Base-by-base conservation (phyloP, 73 alveolate species). In the Tetrahymena malaccensis region DNA sequence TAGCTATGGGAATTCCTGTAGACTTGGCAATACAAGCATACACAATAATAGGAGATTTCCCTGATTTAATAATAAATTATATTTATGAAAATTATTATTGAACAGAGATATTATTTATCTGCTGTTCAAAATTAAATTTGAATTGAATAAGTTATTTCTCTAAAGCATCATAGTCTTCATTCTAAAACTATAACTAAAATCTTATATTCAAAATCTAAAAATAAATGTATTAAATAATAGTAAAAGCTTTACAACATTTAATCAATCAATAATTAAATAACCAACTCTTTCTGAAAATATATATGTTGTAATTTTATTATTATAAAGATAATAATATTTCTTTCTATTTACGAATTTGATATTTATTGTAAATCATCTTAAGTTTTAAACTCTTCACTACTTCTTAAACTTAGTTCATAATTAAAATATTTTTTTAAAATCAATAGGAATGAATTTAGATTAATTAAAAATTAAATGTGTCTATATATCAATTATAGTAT, bases 21-120 rank as follows among this genome's bases (percentile, higher is more conserved):
- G 99, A 98, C 94, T 98, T 97, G 94, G 99, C 99, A 22, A 89
- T 98, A 17, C 98, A 97, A 96, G 99, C 99, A 15, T 97, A 95
- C 85, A 95, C 98, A 43, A 95, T 97, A 37, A 98, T 96, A 93
- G 99, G 99, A 31, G 99, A 99, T 94, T 97, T 98, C 95, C 99
- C 98, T 33, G 99, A 99, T 94, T 94, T 97, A 96, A 98, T 98
- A 35, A 94, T 99, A 94, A 98, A 97, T 93, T 99, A 99, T 96
- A 97, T 99, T 93, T 98, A 96, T 95, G 96, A 96, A 35, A 97
- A 97, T 55, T 94, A 85, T 94, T 94, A 95, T 84, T 95, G 97
- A 95, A 50, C 58, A 44, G 9, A 31, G 13, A 50, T 19, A 5
- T 1, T 50, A 50, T 50, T 50, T 15, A 50, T 19, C 83, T 19